Evolutionary conservation across 2,329 filamentous ascomycete genomes (phyloP).

Genomic region (Cladosporium oxysporum): DNA sequence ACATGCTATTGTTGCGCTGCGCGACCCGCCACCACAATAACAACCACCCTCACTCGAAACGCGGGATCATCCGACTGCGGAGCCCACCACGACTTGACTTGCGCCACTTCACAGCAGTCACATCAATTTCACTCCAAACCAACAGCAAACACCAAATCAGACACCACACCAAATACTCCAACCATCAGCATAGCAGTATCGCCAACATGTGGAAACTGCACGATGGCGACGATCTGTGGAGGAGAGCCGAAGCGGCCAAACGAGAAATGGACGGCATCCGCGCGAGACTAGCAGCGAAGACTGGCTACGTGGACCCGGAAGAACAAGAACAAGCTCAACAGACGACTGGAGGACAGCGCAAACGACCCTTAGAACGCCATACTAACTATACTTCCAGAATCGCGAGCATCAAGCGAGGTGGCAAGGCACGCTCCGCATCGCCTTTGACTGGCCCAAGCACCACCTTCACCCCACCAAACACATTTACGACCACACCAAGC

Average conservation of each 20-base stretch:
- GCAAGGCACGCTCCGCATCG: conserved; percentile 17
- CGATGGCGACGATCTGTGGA: background rate
- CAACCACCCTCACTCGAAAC: background rate
- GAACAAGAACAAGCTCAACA: background rate
- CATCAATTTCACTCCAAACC: background rate
- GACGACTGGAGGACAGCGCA: background rate
- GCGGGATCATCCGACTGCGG: background rate
- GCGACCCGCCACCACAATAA: conserved; percentile 1
- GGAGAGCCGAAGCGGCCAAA: background rate
- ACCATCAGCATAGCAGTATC: background rate
- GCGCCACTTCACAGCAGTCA: background rate
- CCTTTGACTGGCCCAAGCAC: conserved; percentile 16
- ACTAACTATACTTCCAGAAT: conserved; percentile 11
- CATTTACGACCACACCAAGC: conserved; percentile 17
- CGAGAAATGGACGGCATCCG: background rate
- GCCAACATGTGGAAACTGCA: background rate
- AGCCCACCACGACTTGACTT: background rate
- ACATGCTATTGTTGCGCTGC: background rate
- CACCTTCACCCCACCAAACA: conserved; percentile 17
- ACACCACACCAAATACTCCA: background rate
- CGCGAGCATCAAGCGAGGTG: conserved; percentile 16
- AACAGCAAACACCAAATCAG: background rate
- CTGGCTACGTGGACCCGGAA: background rate
- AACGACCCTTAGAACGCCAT: background rate
- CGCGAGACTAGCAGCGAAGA: background rate